Base-by-base conservation (phyloP, 108 stramenopile species). In the Pseudonitzschia multistriata region DNA sequence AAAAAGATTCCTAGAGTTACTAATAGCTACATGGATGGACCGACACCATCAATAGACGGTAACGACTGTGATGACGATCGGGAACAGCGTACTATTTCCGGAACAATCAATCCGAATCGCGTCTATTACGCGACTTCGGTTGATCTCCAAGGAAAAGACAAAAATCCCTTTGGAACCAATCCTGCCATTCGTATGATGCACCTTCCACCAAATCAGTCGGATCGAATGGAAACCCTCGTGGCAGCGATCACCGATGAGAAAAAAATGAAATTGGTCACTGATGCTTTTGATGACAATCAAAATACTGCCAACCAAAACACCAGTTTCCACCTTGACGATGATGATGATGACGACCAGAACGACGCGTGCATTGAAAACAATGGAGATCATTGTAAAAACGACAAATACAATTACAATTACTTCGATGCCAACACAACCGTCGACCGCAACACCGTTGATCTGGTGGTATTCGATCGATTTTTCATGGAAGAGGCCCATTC, bases 401-500 rank as follows among this genome's bases (percentile, higher is more conserved):
- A 14, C 65, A 45, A 66, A 36, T 19, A 27, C 42, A 66, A 40
- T 40, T 24, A 47, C n/a, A n/a, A n/a, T n/a, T n/a, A n/a, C n/a
- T n/a, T n/a, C n/a, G n/a, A 30, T 4, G 19, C 21, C 15, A 39
- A 49, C 21, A 42, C 19, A 28, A 7, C 15, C 22, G 42, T 45
- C 8, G 3, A 17, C 11, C 15, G 17, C 13, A 17, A 45, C 11
- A 17, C 3, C 21, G 50, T 68, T 15, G 61, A 62, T 22, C 30
- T 77, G 39, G 85, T 87, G 2, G 61, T 92, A 3, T 92, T 89
- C 69, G 91, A 92, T 76, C 75, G 87, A 25, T 92, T 86, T 52
- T 86, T 86, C 47, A 67, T 85, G 34, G 91, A 92, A 67, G 91
- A 92, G 64, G 76, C 77, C 10, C 89, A 73, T 76, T 92, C 91